Evolutionary conservation across 2,329 filamentous ascomycete genomes (phyloP), one percentile per base, ranked within the genome.

Genomic region (Ascochyta koolunga): DNA sequence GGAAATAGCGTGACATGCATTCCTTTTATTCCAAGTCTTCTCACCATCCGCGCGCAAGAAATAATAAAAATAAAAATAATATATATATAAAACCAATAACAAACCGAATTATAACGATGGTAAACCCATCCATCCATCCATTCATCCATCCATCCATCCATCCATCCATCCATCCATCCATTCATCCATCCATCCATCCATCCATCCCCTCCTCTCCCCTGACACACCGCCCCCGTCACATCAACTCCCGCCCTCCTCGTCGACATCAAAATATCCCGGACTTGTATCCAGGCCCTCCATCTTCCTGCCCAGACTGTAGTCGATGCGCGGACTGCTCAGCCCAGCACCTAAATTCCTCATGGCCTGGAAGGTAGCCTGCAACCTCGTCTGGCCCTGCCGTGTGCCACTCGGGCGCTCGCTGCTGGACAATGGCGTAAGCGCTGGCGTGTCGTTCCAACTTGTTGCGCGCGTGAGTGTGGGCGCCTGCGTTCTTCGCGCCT

Each of bases 261-360:
- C 21, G 2, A 45, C 45, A 19, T 36, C 31, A 15, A 54, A 54
- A 13, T 54, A 54, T 2, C 51, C 45, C n/a, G 31, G 22, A 5
- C 29, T 32, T 18, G n/a, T 29, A 15, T 32, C 40, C 0, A 15
- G 21, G 1, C 22, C 29, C 0, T 16, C 38, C 16, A 5, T 24
- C 36, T 31, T 31, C 45, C 19, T 48, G 6, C 38, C 54, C 1
- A 49, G 37, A 15, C 13, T 33, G 13, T 25, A 42, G 21, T 64
- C 61, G 1, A 54, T 3, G 16, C 44, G 51, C 31, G 66, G 68
- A 43, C 60, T 69, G 3, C 15, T 42, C 48, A 71, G 41, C 11
- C 63, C 66, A 6, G 54, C 27, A 40, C 64, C 57, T 56, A 70
- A 61, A 53, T 62, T 69, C 54, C 66, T 70, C 39, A 69, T 62